Conservation (phyloP, 1,139 yeast genomes). For the Candida pseudocylindracea region DNA sequence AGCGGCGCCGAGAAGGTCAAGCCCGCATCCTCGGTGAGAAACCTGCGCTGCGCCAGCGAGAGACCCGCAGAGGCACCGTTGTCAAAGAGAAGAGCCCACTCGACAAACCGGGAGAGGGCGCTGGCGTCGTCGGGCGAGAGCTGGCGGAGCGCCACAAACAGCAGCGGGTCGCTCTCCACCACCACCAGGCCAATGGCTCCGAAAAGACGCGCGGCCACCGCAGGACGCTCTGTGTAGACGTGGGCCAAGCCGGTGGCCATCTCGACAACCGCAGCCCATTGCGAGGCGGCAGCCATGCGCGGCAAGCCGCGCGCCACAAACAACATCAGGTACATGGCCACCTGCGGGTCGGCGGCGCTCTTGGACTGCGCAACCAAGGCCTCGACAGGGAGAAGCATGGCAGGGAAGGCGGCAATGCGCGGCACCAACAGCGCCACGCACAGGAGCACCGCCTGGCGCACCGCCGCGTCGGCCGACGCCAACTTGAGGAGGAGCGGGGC, state of each 20-base stretch:
- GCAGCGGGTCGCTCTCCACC: constrained; percentile 4
- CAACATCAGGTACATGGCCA: constrained; percentile 41
- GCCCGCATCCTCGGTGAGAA: constrained; percentile 50
- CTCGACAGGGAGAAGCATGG: constrained; percentile 34
- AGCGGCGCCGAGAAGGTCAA: constrained; percentile 24
- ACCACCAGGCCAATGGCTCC: constrained; percentile 23
- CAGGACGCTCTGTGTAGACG: neutral
- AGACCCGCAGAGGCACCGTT: constrained; percentile 36
- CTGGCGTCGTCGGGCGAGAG: constrained; percentile 3
- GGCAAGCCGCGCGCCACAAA: constrained; percentile 28
- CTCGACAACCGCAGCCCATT: no score
- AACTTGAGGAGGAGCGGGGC: constrained; percentile 65
- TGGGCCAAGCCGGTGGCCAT: no score
- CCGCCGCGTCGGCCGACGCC: constrained; percentile 48
- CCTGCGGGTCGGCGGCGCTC: constrained; percentile 9
- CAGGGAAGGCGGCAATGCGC: constrained; percentile 35
- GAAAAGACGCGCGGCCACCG: constrained; percentile 37
- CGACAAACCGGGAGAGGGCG: constrained; percentile 17
- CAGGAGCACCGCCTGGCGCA: constrained; percentile 43
- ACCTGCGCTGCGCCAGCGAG: constrained; percentile 26
- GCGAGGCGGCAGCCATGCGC: neutral
- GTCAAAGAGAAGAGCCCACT: constrained; percentile 19
- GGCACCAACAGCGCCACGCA: constrained; percentile 47
- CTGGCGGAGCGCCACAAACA: neutral
- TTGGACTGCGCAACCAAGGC: constrained; percentile 33